phyloP scores from a whole-genome alignment of 768 basidiomycete species.

The Podaxis mareebaensis region DNA sequence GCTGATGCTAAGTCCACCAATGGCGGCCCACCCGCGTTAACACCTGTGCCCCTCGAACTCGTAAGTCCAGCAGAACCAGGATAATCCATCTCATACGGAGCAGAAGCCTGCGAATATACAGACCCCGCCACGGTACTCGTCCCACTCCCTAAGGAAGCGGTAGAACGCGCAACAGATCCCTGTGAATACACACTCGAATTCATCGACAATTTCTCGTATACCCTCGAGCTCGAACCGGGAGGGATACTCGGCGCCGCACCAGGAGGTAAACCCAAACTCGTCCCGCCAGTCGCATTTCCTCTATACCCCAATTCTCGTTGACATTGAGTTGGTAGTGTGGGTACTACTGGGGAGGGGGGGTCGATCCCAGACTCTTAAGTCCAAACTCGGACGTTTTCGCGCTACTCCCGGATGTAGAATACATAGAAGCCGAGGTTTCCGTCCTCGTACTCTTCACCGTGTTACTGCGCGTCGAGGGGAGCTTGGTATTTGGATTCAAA shows the following conservation, averaged over 20 bases:
- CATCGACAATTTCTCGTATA: not conserved
- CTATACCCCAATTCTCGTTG: not conserved
- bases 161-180: not conserved
- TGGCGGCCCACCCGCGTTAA: not conserved
- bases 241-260: not conserved
- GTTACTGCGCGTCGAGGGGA: not conserved
- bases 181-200: not conserved
- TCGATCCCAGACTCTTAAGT: not conserved
- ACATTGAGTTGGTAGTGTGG: not conserved
- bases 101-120: not conserved
- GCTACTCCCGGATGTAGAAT: constrained; percentile 15
- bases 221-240: not conserved
- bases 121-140: not conserved
- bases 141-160: not conserved
- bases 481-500: not conserved
- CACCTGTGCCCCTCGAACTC: not conserved
- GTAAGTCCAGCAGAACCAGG: not conserved
- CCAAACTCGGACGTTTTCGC: constrained; percentile 20
- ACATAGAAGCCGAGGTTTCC: constrained; percentile 13
- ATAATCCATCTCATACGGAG: not conserved
- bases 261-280: not conserved
- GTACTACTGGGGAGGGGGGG: not conserved
- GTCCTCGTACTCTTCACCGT: not conserved
- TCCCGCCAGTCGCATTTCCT: not conserved
- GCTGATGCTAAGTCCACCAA: not conserved